These are phyloP conservation scores for Rhizopogon sp. DNA, from an alignment of 768 basidiomycete species.

Conservation along the genomic window DNA sequence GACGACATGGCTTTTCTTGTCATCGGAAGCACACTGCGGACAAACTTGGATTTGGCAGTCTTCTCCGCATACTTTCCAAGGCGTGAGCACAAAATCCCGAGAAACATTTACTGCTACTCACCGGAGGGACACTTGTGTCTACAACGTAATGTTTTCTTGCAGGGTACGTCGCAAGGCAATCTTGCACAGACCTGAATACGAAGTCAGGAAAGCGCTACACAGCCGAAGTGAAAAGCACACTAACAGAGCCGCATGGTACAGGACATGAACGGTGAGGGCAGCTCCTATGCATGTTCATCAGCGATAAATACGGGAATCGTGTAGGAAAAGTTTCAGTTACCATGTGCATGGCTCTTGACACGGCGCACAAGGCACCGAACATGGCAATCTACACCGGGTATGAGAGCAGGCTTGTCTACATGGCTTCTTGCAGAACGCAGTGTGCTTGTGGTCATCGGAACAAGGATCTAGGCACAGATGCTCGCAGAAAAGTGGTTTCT, in stretches of 20 bases:
- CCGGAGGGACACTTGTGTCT: slow-evolving; percentile 67
- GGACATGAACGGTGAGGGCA: slow-evolving; percentile 54
- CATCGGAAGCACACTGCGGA: slow-evolving; percentile 38
- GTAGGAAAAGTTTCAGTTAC: slow-evolving; percentile 18
- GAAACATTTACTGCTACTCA: slow-evolving; percentile 21
- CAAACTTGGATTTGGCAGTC: slow-evolving; percentile 53
- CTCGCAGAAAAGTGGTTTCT: slow-evolving; percentile 47
- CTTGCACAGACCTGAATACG: slow-evolving; percentile 52
- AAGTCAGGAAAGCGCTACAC: background rate
- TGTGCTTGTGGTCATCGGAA: slow-evolving; percentile 45
- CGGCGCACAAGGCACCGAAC: slow-evolving; percentile 53
- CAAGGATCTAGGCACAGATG: slow-evolving; percentile 49
- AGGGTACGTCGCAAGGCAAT: slow-evolving; percentile 57
- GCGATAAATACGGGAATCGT: background rate
- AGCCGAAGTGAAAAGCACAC: slow-evolving; percentile 15
- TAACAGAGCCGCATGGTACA: slow-evolving; percentile 65
- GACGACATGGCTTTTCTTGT: slow-evolving; percentile 39
- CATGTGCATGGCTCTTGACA: slow-evolving; percentile 62
- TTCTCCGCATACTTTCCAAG: slow-evolving; percentile 59
- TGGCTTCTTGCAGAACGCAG: slow-evolving; percentile 34
- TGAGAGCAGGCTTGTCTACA: slow-evolving; percentile 57
- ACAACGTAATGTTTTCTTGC: slow-evolving; percentile 43
- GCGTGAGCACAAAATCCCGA: background rate
- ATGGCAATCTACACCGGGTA: slow-evolving; percentile 40
- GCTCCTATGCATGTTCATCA: slow-evolving; percentile 27